These are phyloP conservation scores for Serpula lacrymans DNA, from an alignment of 768 basidiomycete species.

Conservation along the genomic window DNA sequence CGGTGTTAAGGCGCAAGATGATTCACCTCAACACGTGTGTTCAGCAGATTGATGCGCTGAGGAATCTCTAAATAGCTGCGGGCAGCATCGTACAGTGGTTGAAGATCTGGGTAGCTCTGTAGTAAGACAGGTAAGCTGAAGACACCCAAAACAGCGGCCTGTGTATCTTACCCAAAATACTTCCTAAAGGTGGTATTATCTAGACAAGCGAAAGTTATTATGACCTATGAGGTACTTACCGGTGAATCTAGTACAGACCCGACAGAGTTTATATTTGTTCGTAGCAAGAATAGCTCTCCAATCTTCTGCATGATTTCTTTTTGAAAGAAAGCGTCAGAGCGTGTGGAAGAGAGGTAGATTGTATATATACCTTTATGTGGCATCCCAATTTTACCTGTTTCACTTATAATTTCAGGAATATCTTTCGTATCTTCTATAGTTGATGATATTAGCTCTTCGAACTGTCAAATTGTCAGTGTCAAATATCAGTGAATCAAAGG, in stretches of 20 bases:
- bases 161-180: slow-evolving; percentile 79
- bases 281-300: slow-evolving; percentile 87
- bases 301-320: slow-evolving; percentile 97
- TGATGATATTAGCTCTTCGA: slow-evolving; percentile 87
- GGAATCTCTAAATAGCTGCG: slow-evolving; percentile 94
- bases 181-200: slow-evolving; percentile 49
- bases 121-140: slow-evolving; percentile 17
- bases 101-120: slow-evolving; percentile 90
- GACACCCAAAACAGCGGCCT: not conserved
- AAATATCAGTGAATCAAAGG: not conserved
- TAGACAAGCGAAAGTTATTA: not conserved
- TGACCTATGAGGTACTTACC: slow-evolving; percentile 41
- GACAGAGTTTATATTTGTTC: slow-evolving; percentile 93
- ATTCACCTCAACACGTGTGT: slow-evolving; percentile 86
- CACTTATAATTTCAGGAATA: slow-evolving; percentile 88
- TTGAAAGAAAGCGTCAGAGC: slow-evolving; percentile 11
- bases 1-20: not conserved
- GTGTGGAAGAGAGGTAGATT: slow-evolving; percentile 7
- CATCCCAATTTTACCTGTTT: slow-evolving; percentile 93
- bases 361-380: slow-evolving; percentile 64
- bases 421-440: slow-evolving; percentile 97
- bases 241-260: slow-evolving; percentile 97
- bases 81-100: slow-evolving; percentile 92
- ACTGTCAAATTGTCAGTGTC: slow-evolving; percentile 39
- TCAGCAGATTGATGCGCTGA: slow-evolving; percentile 88